Conservation (phyloP, 805 yeast species). For the Pichia phayaonensis region DNA sequence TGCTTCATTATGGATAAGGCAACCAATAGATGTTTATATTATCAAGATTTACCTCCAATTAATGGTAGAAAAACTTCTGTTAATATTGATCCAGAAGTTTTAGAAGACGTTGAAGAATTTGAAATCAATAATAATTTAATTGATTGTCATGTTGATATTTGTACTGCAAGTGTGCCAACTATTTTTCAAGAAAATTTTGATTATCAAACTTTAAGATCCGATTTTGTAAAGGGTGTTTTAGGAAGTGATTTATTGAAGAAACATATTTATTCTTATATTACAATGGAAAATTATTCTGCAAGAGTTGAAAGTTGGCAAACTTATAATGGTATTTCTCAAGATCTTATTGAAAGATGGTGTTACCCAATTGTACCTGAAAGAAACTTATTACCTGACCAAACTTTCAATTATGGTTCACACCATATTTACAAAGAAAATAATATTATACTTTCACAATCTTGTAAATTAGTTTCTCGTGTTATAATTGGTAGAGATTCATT, state of each 20-base stretch:
- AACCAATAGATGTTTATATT: constrained; percentile 72
- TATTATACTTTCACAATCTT: constrained; percentile 89
- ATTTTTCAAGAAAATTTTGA: constrained; percentile 95
- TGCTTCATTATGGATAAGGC: constrained; percentile 72
- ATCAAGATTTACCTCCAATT: constrained; percentile 63
- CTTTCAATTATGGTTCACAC: constrained; percentile 72
- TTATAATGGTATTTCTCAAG: constrained; percentile 85
- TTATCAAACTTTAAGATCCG: constrained; percentile 77
- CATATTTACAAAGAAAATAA: constrained; percentile 85
- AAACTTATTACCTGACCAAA: constrained; percentile 61
- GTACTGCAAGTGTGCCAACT: constrained; percentile 91
- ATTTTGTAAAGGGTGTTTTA: constrained; percentile 85
- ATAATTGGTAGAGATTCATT: constrained; percentile 72
- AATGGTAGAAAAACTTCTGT: constrained; percentile 43
- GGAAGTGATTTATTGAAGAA: constrained; percentile 86
- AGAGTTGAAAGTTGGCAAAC: constrained; percentile 95
- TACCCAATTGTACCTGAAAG: constrained; percentile 89
- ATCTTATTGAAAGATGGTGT: constrained; percentile 83
- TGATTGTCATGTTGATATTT: constrained; percentile 94
- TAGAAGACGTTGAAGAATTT: constrained; percentile 70
- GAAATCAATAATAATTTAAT: constrained; percentile 84
- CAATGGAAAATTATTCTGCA: constrained; percentile 78
- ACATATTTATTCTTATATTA: constrained; percentile 80
- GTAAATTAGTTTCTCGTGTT: constrained; percentile 72
- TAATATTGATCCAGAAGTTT: constrained; percentile 73